Base-by-base conservation (phyloP, 495 filamentous ascomycete species). In the Aspergillus cavernicola region DNA sequence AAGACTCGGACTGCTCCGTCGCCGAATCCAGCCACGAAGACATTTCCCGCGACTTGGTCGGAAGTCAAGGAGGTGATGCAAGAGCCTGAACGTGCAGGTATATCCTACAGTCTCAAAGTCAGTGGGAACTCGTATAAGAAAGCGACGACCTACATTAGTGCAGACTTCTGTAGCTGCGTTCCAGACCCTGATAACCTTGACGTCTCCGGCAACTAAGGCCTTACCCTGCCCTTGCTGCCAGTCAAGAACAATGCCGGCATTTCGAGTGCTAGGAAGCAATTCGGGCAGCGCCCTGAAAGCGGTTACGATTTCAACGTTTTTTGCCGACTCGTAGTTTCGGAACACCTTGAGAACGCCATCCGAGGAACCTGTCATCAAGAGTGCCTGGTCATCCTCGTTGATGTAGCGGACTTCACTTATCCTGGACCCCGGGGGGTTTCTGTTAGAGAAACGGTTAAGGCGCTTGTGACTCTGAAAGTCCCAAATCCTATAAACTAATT, bases 211-310 rank as follows among this genome's bases (percentile, higher is more conserved):
- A 35, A 97, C 95, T 23, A 99, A 78, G 23, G 95, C 85, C 52
- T 88, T 89, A 18, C 93, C 93, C 56, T 90, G 88, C n/a, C 92
- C 90, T 68, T 99, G 93, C 62, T 96, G 92, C 93, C 93, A 99
- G 58, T 97, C 91, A 57, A 97, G 92, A 16, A 97, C 91, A 66
- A 97, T 83, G 2, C 92, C 92, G 0, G 93, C 95, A 62, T 96
- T 96, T 57, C 90, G 83, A 51, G 89, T 93, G 66, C 87, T 92
- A 6, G 91, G 89, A 16, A 97, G 85, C 40, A 97, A 85, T 66
- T 97, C 90, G 2, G 89, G 92, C 28, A 97, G 70, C 2, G 93
- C 93, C 29, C 93, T 84, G 84, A 95, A 99, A 22, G 88, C 79
- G 1, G 92, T 87, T 2, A 95, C 90, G n/a, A 99, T 79, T 70